Percentiles rank a stretch among this genome's conserved stretches.
Evolutionary conservation across 345 rosid species (phyloP).

Genomic region (Linum tenue): DNA sequence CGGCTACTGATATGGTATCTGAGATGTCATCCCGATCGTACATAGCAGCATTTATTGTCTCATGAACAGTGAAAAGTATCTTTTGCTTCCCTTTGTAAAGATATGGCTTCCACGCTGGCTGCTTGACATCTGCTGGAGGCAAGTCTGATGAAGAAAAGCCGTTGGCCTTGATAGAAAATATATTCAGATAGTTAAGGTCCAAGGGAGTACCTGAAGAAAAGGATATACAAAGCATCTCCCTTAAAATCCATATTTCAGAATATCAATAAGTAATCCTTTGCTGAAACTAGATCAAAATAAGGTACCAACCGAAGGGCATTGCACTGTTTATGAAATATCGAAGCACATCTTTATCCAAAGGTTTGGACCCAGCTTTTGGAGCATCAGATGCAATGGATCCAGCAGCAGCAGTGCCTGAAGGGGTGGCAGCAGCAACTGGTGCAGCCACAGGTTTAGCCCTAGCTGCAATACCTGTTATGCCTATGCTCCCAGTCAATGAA

Average conservation of each 20-base stretch:
- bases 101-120: constrained; percentile 95
- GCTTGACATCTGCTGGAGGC: constrained; percentile 74
- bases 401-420: constrained; percentile 35
- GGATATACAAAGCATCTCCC: constrained; percentile 8
- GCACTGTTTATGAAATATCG: constrained; percentile 62
- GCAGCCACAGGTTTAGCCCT: constrained; percentile 77
- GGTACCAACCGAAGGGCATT: constrained; percentile 85
- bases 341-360: constrained; percentile 67
- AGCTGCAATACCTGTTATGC: constrained; percentile 69
- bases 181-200: constrained; percentile 67
- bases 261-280: constrained; percentile 14
- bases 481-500: constrained; percentile 92
- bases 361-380: constrained; percentile 67
- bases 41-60: constrained; percentile 73
- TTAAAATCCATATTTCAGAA: neutral
- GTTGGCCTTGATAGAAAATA: constrained; percentile 49
- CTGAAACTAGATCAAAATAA: constrained; percentile 20
- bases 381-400: constrained; percentile 57
- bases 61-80: constrained; percentile 65
- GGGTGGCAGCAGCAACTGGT: constrained; percentile 56
- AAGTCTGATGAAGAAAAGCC: constrained; percentile 76
- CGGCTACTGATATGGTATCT: constrained; percentile 70
- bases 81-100: constrained; percentile 81
- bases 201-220: constrained; percentile 56
- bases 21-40: constrained; percentile 88